Evolutionary conservation across 441 rosid species (phyloP).

Genomic region (Gossypium gossypioides): DNA sequence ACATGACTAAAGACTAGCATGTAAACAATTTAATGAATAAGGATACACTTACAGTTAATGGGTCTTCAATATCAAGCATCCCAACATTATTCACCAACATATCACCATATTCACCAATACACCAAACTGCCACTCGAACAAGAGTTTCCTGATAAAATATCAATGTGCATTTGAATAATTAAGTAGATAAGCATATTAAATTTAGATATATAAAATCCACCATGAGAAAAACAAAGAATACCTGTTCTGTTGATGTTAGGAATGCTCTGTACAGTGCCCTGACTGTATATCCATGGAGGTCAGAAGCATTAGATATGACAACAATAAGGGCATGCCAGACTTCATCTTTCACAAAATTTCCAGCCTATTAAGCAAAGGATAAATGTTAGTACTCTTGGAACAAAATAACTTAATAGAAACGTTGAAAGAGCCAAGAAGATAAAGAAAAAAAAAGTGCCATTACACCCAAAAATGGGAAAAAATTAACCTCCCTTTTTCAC

Average conservation of each 20-base stretch:
- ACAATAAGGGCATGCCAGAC: constrained; percentile 92
- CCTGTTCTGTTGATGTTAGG: constrained; percentile 79
- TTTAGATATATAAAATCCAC: constrained; percentile 4
- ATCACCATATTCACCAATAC: constrained; percentile 98
- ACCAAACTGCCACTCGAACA: constrained; percentile 95
- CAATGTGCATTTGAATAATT: constrained; percentile 17
- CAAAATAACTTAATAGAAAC: constrained; percentile 8
- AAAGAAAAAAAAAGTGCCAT: not conserved
- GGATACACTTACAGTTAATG: constrained; percentile 61
- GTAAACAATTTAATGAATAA: constrained; percentile 12
- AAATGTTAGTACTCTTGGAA: constrained; percentile 24
- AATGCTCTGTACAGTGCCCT: constrained; percentile 79
- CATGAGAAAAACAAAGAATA: constrained; percentile 17
- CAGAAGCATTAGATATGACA: constrained; percentile 86
- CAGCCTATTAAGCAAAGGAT: constrained; percentile 72
- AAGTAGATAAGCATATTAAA: constrained; percentile 16
- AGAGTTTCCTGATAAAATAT: constrained; percentile 59
- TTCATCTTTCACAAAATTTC: constrained; percentile 95
- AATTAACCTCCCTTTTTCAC: not conserved
- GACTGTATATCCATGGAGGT: constrained; percentile 91
- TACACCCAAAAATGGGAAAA: not conserved
- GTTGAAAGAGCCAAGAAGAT: not conserved
- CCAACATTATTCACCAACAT: constrained; percentile 77
- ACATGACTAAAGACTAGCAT: constrained; percentile 8
- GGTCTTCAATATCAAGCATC: constrained; percentile 78